Conservation (phyloP, 164 flowering plant genomes). For the Dillenia turbinata region DNA sequence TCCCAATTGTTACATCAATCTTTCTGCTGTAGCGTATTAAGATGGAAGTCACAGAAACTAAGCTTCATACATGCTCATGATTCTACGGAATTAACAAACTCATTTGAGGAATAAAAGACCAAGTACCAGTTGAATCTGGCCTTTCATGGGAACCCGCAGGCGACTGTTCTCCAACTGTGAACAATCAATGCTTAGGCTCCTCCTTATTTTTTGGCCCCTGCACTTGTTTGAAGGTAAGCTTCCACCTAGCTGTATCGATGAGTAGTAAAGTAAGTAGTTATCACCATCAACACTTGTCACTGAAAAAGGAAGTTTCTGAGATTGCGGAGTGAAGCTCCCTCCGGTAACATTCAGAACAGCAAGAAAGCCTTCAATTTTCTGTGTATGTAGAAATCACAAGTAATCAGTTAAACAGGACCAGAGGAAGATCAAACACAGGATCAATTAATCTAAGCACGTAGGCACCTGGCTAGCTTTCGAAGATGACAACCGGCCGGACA, state of each 20-base stretch:
- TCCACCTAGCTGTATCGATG: constrained; percentile 70
- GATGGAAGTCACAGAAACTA: too few species aligned
- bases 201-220: constrained; percentile 40
- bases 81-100: too few species aligned
- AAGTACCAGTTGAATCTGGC: constrained; percentile 89
- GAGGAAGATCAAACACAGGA: too few species aligned
- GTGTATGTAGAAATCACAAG: constrained; percentile 14
- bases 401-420: not conserved
- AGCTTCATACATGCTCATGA: too few species aligned
- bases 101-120: too few species aligned
- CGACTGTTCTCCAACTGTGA: constrained; percentile 39
- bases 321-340: constrained; percentile 78
- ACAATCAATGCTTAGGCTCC: constrained; percentile 47
- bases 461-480: constrained; percentile 54
- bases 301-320: constrained; percentile 87
- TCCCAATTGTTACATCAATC: too few species aligned
- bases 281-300: constrained; percentile 87
- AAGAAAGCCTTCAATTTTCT: constrained; percentile 88
- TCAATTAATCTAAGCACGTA: not conserved
- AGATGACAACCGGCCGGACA: constrained; percentile 74
- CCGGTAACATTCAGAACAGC: constrained; percentile 83
- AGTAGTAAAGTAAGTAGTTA: constrained; percentile 66
- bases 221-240: constrained; percentile 36
- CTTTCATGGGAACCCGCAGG: constrained; percentile 85
- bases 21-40: too few species aligned